Base-by-base conservation (phyloP, 345 rosid species). In the Atalantia buxifolia region DNA sequence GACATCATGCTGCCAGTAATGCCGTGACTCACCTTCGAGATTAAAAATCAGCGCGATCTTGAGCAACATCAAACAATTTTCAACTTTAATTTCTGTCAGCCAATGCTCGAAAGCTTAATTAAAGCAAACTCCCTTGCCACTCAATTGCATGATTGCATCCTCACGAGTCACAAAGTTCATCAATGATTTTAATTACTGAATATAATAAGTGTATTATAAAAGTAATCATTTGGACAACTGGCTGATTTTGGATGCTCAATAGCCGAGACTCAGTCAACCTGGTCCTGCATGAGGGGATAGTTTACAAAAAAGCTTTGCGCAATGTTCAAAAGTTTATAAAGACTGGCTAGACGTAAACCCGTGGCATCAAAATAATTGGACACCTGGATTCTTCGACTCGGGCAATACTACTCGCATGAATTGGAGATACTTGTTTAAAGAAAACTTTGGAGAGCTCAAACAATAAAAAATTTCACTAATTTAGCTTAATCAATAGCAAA, bases 281-380 rank as follows among this genome's bases (percentile, higher is more conserved):
- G 82, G 82, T 83, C 80, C 82, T 31, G 24, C 57, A 24, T 21
- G 4, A 64, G 48, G 24, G 16, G 63, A n/a, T 13, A 30, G 45
- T 65, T 75, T 64, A 75, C 4, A 30, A 9, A 19, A 65, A 82
- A 75, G 79, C 48, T 30, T 74, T 42, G 24, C 33, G 55, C 40
- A 36, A 76, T 33, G 24, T 69, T 24, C 25, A 53, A 76, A 71
- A 69, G 76, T 33, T 64, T 55, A 7, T 30, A n/a, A 73, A 74
- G 48, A 18, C 22, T 10, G 78, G 73, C 62, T 16, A 9, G 75
- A 68, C 59, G 48, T 24, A 75, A 42, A 18, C 68, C 71, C 73
- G 55, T 27, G 50, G 50, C 64, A 55, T 56, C 65, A 53, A 71
- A 30, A 31, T 55, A 71, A 53, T 71, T 71, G 63, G 27, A 53